phyloP scores from a whole-genome alignment of 352 stramenopile genomes.

The Pythium brassicae region DNA sequence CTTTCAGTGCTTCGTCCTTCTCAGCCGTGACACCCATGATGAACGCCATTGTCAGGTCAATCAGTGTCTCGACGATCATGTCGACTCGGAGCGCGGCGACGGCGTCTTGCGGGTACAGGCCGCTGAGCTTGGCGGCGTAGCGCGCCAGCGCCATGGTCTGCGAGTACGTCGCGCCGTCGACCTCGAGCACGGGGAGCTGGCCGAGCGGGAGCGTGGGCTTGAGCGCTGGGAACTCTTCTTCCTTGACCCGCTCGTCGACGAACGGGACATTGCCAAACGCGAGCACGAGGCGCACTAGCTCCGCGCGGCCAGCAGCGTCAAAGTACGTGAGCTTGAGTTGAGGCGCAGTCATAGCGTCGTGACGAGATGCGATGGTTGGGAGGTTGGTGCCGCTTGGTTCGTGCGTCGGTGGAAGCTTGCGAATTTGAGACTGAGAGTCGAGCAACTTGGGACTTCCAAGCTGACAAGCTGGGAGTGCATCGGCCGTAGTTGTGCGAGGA shows the following conservation, averaged over 20 bases:
- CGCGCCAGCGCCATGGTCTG: slow-evolving; percentile 39
- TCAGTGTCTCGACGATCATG: slow-evolving; percentile 14
- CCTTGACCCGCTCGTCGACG: slow-evolving; percentile 23
- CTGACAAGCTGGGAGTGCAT: no score
- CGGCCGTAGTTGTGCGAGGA: no score
- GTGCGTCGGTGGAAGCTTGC: no score
- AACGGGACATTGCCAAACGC: slow-evolving; percentile 34
- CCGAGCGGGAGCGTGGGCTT: slow-evolving; percentile 38
- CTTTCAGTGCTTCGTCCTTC: slow-evolving; percentile 27
- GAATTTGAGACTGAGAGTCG: no score
- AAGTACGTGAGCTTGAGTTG: no score
- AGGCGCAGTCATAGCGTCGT: no score
- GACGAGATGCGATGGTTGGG: no score
- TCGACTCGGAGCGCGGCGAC: slow-evolving; percentile 26
- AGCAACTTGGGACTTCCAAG: no score
- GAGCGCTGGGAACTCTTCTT: slow-evolving; percentile 23
- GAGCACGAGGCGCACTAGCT: slow-evolving; percentile 48
- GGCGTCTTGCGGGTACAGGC: slow-evolving; percentile 24
- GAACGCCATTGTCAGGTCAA: slow-evolving; percentile 9
- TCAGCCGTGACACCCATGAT: slow-evolving; percentile 24
- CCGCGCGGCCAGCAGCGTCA: slow-evolving; percentile 23
- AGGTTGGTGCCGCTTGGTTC: no score
- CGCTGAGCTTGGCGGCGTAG: slow-evolving; percentile 36
- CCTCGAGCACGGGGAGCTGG: slow-evolving; percentile 31
- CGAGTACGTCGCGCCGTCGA: slow-evolving; percentile 26